Evolutionary conservation across 2,329 filamentous ascomycete species (phyloP), one percentile per base, ranked within the genome.

Genomic region (Neofusicoccum ribis): DNA sequence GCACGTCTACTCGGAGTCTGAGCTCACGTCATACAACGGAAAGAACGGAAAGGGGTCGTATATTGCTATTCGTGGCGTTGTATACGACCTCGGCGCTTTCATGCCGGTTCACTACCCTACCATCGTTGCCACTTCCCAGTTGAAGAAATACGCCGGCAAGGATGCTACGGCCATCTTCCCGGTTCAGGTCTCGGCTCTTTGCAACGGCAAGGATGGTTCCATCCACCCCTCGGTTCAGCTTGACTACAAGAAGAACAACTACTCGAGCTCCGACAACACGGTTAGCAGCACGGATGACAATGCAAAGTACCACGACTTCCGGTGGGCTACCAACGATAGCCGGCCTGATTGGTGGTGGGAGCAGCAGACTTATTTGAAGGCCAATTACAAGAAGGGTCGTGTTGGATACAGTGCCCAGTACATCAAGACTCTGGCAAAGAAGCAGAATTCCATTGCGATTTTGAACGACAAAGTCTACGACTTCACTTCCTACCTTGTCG

Each of bases 111-210:
- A 99, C 76, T 97, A 96, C 75, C 93, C 92, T 6, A 83, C 80
- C 15, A 88, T 86, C 67, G 83, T 86, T 49, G 86, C 86, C 0
- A 72, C 83, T 39, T 87, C 87, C 68, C 79, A 83, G 7, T 79
- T 98, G 52, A 82, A 90, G 68, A 89, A 91, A 71, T 99, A 98
- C 71, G 93, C 91, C 54, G 95, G 95, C 62, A 80, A 87, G 49
- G 96, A 99, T 73, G 89, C 93, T n/a, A 96, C 91, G 23, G 83
- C 86, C 44, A 84, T 99, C 11, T 99, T 99, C 80, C 95, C 96
- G 0, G 85, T 99, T 0, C 95, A 99, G 76, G 94, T 99, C 15
- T 96, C 90, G 4, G 93, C 94, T 49, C 84, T 99, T 43, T 99
- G 95, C 78, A 86, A 90, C 66, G 95, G 94, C 66, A 86, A 85